These are phyloP conservation scores for Tetrapisispora arboricola DNA, from an alignment of 805 yeast genomes.

Conservation along the genomic window DNA sequence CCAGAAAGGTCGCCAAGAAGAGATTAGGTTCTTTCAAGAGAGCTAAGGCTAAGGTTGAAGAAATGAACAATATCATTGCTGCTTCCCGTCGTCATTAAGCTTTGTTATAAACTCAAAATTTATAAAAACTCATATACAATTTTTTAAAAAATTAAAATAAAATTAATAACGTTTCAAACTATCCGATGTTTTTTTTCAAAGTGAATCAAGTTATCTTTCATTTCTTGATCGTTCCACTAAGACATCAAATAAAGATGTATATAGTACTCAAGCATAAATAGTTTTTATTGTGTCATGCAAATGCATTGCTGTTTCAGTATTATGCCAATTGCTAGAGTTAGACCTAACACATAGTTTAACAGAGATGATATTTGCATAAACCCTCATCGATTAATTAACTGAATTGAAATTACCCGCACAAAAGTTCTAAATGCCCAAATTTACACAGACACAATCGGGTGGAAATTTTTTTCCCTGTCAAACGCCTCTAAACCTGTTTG, in stretches of 20 bases:
- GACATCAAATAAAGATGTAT: no score
- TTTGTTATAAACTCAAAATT: neutral
- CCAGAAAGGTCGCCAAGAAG: constrained; percentile 99
- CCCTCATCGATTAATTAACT: neutral
- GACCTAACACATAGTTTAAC: no score
- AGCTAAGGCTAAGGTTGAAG: constrained; percentile 99
- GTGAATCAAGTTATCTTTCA: no score
- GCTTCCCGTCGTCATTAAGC: constrained; percentile 88
- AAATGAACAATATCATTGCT: constrained; percentile 91
- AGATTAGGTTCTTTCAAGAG: constrained; percentile 99
- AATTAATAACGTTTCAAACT: neutral
- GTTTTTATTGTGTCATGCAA: no score
- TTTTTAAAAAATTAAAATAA: neutral
- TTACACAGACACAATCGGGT: neutral
- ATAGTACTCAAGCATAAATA: no score
- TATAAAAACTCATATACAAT: neutral
- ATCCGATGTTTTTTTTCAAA: no score
- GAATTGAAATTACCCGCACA: neutral
- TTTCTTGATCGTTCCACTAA: no score
- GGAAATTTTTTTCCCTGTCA: neutral
- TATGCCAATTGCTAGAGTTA: no score
- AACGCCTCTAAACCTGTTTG: no score
- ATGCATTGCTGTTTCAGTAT: no score
- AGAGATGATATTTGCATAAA: no score
- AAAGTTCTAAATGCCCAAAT: no score